Percentiles rank a stretch among this genome's conserved stretches.
phyloP scores from a whole-genome alignment of 192 early-diverging fungal species.

The Entomortierella beljakovae region DNA sequence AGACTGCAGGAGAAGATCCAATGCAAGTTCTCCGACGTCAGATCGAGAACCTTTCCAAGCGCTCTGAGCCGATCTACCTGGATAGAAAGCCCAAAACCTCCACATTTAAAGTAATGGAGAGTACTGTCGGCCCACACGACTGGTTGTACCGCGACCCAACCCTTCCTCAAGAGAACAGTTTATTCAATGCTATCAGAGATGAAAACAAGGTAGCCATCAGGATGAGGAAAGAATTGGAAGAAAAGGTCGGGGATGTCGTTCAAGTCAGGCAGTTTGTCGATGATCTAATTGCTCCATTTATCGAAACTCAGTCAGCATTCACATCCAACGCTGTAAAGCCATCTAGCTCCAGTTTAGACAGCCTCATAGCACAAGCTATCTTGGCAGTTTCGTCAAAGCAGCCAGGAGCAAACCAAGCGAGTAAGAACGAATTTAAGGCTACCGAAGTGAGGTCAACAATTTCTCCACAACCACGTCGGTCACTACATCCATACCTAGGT shows the following conservation, averaged over 20 bases:
- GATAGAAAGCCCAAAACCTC: constrained; percentile 36
- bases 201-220: constrained; percentile 52
- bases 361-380: constrained; percentile 34
- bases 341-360: constrained; percentile 38
- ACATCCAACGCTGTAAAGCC: constrained; percentile 5
- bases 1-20: constrained; percentile 16
- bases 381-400: constrained; percentile 10
- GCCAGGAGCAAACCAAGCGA: not conserved
- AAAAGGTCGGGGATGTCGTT: constrained; percentile 21
- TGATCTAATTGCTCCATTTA: constrained; percentile 26
- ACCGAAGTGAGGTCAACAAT: too few relatives aligned
- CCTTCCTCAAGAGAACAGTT: constrained; percentile 15
- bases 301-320: not conserved
- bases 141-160: constrained; percentile 31
- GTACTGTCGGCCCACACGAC: constrained; percentile 33
- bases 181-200: constrained; percentile 35
- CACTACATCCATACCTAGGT: constrained; percentile 40
- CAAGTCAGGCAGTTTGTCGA: constrained; percentile 48
- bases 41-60: constrained; percentile 33
- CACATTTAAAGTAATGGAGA: constrained; percentile 34
- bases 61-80: constrained; percentile 45
- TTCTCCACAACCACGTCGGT: not conserved
- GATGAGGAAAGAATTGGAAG: constrained; percentile 43
- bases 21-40: constrained; percentile 46
- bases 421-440: not conserved